A percentile compares a stretch with the other conserved stretches of the same genome.
Evolutionary conservation across 2,329 filamentous ascomycete species (phyloP).

Genomic region (Orbilia quercus): DNA sequence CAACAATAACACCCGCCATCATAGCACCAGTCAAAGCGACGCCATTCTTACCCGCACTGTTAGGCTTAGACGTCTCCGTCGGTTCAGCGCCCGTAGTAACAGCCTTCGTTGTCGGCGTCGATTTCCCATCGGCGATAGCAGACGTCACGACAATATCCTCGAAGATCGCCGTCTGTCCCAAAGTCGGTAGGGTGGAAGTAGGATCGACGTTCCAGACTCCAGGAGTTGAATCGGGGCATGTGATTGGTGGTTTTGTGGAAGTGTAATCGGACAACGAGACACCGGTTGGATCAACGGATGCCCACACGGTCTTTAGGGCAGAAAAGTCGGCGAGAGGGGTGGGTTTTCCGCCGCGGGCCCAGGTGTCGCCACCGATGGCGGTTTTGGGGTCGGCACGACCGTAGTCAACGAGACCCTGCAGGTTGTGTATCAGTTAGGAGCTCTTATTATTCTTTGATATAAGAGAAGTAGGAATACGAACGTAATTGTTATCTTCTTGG

Average conservation of each 20-base stretch:
- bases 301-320: slow-evolving; percentile 82
- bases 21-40: slow-evolving; percentile 20
- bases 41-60: slow-evolving; percentile 21
- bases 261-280: slow-evolving; percentile 75
- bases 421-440: neutral
- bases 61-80: slow-evolving; percentile 26
- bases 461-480: slow-evolving; percentile 1
- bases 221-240: slow-evolving; percentile 76
- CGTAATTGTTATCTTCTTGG: slow-evolving; percentile 83
- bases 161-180: slow-evolving; percentile 68
- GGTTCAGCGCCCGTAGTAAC: slow-evolving; percentile 32
- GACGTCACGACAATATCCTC: too few relatives aligned
- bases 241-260: slow-evolving; percentile 70
- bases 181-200: slow-evolving; percentile 74
- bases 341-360: slow-evolving; percentile 75
- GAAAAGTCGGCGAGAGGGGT: slow-evolving; percentile 74
- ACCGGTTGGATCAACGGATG: slow-evolving; percentile 75
- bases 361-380: slow-evolving; percentile 68
- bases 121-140: neutral
- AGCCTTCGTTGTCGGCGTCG: slow-evolving; percentile 22
- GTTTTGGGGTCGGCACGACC: slow-evolving; percentile 70
- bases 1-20: slow-evolving; percentile 16
- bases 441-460: neutral
- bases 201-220: slow-evolving; percentile 79
- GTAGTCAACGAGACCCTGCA: slow-evolving; percentile 75